Percentiles rank a stretch among this genome's conserved stretches.
phyloP scores from a whole-genome alignment of 139 green algal species.

The Desmodesmus armatus region DNA sequence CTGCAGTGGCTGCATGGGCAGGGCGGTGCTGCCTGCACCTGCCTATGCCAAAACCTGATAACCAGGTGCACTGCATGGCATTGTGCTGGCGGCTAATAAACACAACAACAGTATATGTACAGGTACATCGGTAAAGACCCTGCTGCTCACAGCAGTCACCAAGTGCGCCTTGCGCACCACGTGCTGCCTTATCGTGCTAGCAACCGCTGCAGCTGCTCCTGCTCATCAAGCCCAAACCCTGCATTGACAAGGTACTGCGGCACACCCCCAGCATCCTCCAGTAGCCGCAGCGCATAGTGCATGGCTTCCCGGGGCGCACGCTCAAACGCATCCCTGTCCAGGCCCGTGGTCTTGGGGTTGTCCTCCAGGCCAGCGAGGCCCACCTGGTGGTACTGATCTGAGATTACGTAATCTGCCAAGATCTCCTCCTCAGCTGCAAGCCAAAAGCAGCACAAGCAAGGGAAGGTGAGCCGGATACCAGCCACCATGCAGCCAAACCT shows the following conservation, averaged over 20 bases:
- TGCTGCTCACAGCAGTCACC: not conserved
- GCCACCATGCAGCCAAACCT: too few species aligned
- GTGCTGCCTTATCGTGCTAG: not conserved
- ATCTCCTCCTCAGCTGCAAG: slow-evolving; percentile 55
- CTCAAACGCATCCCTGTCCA: slow-evolving; percentile 32
- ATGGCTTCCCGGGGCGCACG: slow-evolving; percentile 33
- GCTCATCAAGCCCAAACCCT: slow-evolving; percentile 15
- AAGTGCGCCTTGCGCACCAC: too few species aligned
- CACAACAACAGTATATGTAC: not conserved
- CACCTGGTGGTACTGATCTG: slow-evolving; percentile 32
- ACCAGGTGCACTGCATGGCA: not conserved
- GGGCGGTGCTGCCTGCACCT: too few species aligned
- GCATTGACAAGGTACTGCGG: slow-evolving; percentile 7
- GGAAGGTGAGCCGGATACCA: too few species aligned
- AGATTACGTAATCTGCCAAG: slow-evolving; percentile 63
- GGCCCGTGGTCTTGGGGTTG: slow-evolving; percentile 17
- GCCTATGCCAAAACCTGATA: not conserved
- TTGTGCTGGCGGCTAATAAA: not conserved
- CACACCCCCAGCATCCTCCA: not conserved
- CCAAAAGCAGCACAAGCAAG: too few species aligned
- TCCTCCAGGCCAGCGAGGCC: slow-evolving; percentile 37
- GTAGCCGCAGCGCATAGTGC: slow-evolving; percentile 9
- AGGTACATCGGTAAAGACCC: not conserved
- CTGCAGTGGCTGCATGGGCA: too few species aligned
- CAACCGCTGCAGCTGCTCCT: slow-evolving; percentile 31